phyloP scores from a whole-genome alignment of 805 yeast species.

The Kregervanrija fluxuum region DNA sequence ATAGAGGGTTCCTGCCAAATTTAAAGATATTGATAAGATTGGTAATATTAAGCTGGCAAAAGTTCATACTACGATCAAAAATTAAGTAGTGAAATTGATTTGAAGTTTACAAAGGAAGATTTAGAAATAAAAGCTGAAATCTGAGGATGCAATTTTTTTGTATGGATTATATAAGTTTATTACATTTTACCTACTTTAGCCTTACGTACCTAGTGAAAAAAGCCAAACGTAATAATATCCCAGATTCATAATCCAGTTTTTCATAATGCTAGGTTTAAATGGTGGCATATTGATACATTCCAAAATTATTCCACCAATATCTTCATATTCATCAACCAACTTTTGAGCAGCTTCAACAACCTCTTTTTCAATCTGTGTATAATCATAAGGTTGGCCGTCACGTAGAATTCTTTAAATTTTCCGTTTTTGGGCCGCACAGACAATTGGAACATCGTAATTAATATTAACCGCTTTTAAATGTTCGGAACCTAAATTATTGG shows the following conservation, averaged over 20 bases:
- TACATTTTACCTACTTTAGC: too few relatives aligned
- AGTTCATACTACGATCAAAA: too few relatives aligned
- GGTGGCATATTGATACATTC: conserved; percentile 31
- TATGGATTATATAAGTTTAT: too few relatives aligned
- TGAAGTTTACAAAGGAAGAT: too few relatives aligned
- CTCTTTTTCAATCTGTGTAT: conserved; percentile 20
- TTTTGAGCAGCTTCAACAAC: conserved; percentile 17
- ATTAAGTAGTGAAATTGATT: too few relatives aligned
- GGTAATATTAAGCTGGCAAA: too few relatives aligned
- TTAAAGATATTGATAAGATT: too few relatives aligned
- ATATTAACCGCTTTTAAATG: conserved; percentile 25
- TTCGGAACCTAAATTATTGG: conserved; percentile 14
- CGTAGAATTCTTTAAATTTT: conserved; percentile 19
- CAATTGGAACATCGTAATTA: conserved; percentile 15
- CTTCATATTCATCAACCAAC: conserved; percentile 12
- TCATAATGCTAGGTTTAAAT: conserved; percentile 9
- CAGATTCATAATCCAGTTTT: conserved; percentile 23
- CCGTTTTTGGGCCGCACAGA: conserved; percentile 17
- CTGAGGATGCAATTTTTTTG: too few relatives aligned
- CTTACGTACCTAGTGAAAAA: too few relatives aligned
- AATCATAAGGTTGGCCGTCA: conserved; percentile 18
- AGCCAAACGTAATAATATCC: conserved; percentile 24
- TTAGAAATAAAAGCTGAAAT: too few relatives aligned
- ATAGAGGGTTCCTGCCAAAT: conserved; percentile 10
- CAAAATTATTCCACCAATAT: conserved; percentile 23